Base-by-base conservation (phyloP, 108 stramenopile species). In the Thalassiosira profunda region DNA sequence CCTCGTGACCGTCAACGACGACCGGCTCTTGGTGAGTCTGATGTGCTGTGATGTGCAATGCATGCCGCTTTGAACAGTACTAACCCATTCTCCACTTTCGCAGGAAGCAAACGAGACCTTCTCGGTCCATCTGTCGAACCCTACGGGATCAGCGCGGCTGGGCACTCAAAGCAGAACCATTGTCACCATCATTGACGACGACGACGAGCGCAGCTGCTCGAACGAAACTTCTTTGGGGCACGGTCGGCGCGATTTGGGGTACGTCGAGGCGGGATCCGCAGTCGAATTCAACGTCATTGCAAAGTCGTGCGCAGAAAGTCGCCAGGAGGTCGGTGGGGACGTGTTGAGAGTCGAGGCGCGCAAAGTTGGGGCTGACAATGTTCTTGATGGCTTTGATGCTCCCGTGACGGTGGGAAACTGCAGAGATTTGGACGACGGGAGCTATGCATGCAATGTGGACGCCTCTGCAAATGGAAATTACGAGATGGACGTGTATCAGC, bases 1-100 rank as follows among this genome's bases (percentile, higher is more conserved):
- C 61, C 52, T 81, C n/a, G 58, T 90, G 5, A 69, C 79, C 23
- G 85, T 90, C 36, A 75, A 86, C 38, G 86, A 90, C 53, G 89
- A 90, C 51, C 68, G 70, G 6, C 31, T 65, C 1, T 46, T 84
- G 48, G 87, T 86, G 56, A 65, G 74, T 40, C 33, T 7, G 25
- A 23, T 29, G 35, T 55, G 33, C 30, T 5, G 17, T 21, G 21
- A 38, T 17, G 18, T 35, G 15, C 17, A 18, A 36, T 47, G 12
- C 21, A 6, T 11, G 6, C 24, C 26, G 15, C 5, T 43, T 25
- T 24, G 26, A 48, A 18, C 55, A 30, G 17, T 58, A 21, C 11
- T 41, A 1, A 8, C 17, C 26, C 24, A 30, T 10, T 4, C 43
- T 24, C 6, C 12, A 36, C 23, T 21, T 43, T 18, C 6, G 15